Conservation (phyloP, 768 basidiomycete species). For the Lactifluus rugatus region DNA sequence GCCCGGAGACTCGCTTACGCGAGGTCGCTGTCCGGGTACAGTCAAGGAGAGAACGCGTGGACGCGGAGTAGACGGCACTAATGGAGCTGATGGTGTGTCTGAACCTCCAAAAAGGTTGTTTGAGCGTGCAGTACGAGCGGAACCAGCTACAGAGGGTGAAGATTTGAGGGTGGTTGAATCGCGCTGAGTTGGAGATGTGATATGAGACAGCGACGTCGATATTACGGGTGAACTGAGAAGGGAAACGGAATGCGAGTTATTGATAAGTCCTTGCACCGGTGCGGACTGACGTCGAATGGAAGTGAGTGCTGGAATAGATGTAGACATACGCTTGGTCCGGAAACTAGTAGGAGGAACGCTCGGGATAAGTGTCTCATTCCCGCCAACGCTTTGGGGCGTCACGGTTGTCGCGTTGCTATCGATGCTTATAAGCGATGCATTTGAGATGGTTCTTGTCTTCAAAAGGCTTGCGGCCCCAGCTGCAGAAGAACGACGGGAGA, state of each 20-base stretch:
- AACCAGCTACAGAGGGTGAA: conserved; percentile 25
- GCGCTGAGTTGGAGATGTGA: conserved; percentile 13
- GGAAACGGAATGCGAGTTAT: conserved; percentile 19
- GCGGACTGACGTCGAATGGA: conserved; percentile 21
- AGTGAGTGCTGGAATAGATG: conserved; percentile 21
- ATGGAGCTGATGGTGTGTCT: conserved; percentile 12
- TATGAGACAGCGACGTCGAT: conserved; percentile 23
- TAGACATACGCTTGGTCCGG: conserved; percentile 29
- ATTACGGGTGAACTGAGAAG: conserved; percentile 24
- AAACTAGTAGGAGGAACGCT: conserved; percentile 31
- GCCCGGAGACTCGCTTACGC: conserved; percentile 20
- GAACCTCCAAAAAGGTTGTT: conserved; percentile 18
- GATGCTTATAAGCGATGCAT: conserved; percentile 36
- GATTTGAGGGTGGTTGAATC: conserved; percentile 5
- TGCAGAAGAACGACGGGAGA: conserved; percentile 40
- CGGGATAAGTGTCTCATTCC: conserved; percentile 6
- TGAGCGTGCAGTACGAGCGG: conserved; percentile 23
- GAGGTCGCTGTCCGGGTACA: conserved; percentile 26
- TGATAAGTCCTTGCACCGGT: conserved; percentile 19
- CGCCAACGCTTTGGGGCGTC: conserved; percentile 23
- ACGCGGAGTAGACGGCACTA: conserved; percentile 27
- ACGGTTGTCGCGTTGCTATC: conserved; percentile 39
- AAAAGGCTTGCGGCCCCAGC: conserved; percentile 29
- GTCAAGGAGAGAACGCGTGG: conserved; percentile 40
- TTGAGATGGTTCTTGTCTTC: conserved; percentile 48